These are phyloP conservation scores for Acmispon strigosus DNA, from an alignment of 306 rosid species.

Conservation along the genomic window DNA sequence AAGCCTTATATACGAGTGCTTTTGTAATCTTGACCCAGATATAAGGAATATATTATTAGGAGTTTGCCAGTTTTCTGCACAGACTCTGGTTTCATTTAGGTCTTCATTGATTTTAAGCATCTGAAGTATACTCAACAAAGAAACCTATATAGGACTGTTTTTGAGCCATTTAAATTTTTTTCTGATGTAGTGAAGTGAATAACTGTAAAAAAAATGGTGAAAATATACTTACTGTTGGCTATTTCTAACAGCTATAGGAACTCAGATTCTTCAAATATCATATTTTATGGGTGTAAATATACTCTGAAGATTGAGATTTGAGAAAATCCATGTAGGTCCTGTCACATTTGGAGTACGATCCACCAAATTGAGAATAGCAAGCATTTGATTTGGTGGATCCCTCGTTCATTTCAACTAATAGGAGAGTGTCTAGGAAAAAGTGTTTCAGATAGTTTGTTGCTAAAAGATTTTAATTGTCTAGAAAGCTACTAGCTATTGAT, in stretches of 20 bases:
- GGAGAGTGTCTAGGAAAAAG: too few species aligned
- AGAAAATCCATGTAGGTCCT: too few species aligned
- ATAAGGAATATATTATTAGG: not conserved
- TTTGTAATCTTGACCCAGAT: not conserved
- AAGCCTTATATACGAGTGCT: not conserved
- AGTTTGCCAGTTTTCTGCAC: not conserved
- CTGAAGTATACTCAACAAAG: not conserved
- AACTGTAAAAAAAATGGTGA: not conserved
- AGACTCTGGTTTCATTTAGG: not conserved
- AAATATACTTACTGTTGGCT: not conserved
- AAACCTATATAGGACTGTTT: not conserved
- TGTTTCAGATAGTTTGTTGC: too few species aligned
- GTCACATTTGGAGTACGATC: too few species aligned
- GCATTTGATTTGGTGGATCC: too few species aligned
- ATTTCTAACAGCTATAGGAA: not conserved
- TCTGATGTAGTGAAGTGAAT: not conserved
- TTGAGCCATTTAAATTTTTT: not conserved
- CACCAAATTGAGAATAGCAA: too few species aligned
- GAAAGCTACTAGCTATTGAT: conserved; percentile 9
- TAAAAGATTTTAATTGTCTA: not conserved
- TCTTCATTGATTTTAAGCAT: not conserved
- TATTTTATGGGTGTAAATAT: not conserved
- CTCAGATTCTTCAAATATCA: conserved; percentile 3
- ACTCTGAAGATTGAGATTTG: not conserved
- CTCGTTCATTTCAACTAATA: too few species aligned